These are phyloP conservation scores for Fragosphaeria purpurea DNA, from an alignment of 2,329 filamentous ascomycete genomes.

Conservation along the genomic window DNA sequence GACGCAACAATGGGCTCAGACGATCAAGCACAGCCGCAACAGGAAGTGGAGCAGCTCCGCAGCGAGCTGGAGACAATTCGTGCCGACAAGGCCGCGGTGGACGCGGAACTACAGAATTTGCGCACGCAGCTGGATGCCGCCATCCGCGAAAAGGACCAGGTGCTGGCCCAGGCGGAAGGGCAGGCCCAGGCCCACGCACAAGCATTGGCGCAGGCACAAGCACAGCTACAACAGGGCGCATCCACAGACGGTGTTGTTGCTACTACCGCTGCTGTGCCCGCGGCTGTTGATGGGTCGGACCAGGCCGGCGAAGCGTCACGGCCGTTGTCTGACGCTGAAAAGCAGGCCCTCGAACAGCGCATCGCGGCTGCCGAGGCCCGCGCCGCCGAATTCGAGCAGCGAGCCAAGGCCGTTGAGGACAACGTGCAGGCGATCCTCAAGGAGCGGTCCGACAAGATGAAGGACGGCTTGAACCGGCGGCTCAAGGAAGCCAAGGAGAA, in stretches of 20 bases:
- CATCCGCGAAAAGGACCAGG: constrained; percentile 55
- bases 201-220: constrained; percentile 14
- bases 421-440: constrained; percentile 52
- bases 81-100: constrained; percentile 58
- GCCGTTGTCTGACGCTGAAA: constrained; percentile 44
- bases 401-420: constrained; percentile 54
- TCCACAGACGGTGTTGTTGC: constrained; percentile 13
- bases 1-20: constrained; percentile 19
- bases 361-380: constrained; percentile 50
- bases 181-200: constrained; percentile 19
- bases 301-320: constrained; percentile 10
- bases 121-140: constrained; percentile 51
- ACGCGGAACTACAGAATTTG: constrained; percentile 48
- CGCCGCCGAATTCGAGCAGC: constrained; percentile 54
- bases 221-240: background rate
- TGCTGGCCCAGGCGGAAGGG: constrained; percentile 29
- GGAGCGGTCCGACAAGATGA: constrained; percentile 59
- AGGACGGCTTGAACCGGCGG: constrained; percentile 56
- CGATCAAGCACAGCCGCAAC: constrained; percentile 37
- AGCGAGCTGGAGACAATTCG: constrained; percentile 57
- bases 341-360: constrained; percentile 51
- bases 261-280: constrained; percentile 9
- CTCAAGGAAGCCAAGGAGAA: constrained; percentile 54
- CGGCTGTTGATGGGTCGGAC: constrained; percentile 13
- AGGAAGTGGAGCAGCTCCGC: constrained; percentile 37